phyloP scores from a whole-genome alignment of 306 rosid genomes.

The Cucurbita ficifolia region DNA sequence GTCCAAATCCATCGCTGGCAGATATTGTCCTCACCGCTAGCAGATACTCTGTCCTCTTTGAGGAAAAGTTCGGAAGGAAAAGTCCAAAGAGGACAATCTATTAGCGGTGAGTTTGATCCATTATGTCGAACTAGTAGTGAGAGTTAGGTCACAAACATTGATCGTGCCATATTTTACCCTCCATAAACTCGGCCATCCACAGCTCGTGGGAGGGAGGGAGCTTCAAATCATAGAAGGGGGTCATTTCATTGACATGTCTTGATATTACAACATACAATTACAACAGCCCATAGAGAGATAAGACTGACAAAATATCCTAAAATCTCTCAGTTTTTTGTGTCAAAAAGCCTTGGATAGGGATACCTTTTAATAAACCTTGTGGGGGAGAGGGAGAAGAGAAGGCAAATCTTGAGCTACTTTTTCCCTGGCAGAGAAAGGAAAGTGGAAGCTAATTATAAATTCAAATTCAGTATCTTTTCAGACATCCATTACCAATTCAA shows the following conservation, averaged over 20 bases:
- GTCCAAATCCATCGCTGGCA: too few relatives aligned
- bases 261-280: not conserved
- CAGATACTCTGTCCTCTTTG: too few relatives aligned
- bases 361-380: not conserved
- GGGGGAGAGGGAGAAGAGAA: not conserved
- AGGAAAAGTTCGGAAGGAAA: too few relatives aligned
- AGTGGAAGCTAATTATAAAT: not conserved
- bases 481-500: not conserved
- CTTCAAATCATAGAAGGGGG: not conserved
- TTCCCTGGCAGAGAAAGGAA: not conserved
- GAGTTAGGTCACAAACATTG: too few relatives aligned
- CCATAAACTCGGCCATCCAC: not conserved
- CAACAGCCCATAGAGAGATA: not conserved
- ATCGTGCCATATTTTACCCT: too few relatives aligned
- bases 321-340: not conserved
- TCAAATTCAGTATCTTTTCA: not conserved
- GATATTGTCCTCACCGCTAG: too few relatives aligned
- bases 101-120: accelerated
- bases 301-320: not conserved
- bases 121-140: too few relatives aligned
- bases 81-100: too few relatives aligned
- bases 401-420: not conserved
- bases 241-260: not conserved
- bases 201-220: not conserved
- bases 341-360: not conserved